Conservation (phyloP, 345 rosid species). For the Bruguiera sexangula region DNA sequence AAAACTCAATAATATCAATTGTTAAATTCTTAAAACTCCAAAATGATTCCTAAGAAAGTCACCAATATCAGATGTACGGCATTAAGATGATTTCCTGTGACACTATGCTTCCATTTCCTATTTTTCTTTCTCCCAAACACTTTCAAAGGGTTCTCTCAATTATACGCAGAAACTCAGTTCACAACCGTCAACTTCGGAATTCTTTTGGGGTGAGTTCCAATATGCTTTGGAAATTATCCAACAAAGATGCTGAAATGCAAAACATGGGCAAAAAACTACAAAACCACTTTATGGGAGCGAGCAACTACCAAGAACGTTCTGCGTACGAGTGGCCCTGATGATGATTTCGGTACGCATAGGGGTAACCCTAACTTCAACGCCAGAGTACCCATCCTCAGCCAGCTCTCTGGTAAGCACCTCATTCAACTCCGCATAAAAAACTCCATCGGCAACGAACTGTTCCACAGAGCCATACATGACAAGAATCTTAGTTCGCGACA, state of each 20-base stretch:
- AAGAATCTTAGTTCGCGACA: no score
- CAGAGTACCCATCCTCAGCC: conserved; percentile 36
- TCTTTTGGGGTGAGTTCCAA: no score
- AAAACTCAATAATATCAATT: background rate
- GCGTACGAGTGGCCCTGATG: conserved; percentile 36
- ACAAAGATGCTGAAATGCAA: background rate
- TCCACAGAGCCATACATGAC: background rate
- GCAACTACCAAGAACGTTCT: conserved; percentile 27
- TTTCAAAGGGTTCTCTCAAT: no score
- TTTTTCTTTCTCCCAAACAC: no score
- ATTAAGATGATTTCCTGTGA: no score
- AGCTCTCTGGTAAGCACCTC: conserved; percentile 32
- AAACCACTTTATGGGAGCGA: background rate
- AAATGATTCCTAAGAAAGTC: no score
- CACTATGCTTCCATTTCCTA: no score
- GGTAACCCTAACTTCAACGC: conserved; percentile 34
- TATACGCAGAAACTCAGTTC: no score
- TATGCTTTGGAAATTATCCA: no score
- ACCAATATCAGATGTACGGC: no score
- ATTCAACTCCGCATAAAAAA: conserved; percentile 30
- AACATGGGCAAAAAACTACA: background rate
- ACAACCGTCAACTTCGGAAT: no score
- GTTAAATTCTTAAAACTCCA: background rate
- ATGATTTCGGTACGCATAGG: conserved; percentile 38
- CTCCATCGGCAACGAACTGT: conserved; percentile 27